Conservation (phyloP, 345 rosid genomes). For the Linum tenue region DNA sequence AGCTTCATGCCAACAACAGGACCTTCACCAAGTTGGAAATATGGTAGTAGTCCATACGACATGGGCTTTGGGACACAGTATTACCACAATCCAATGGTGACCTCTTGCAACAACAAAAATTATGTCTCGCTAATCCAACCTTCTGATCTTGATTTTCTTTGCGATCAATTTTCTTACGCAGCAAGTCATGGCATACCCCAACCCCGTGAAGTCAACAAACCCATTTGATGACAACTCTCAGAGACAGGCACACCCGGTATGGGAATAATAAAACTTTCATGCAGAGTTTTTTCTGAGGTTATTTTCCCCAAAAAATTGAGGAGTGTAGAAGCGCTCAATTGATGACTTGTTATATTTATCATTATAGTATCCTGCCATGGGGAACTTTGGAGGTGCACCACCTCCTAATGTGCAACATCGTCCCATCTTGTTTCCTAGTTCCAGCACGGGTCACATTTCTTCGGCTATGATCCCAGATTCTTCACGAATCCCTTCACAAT, state of each 20-base stretch:
- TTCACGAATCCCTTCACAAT: conserved; percentile 26
- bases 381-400: conserved; percentile 25
- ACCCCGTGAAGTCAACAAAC: conserved; percentile 37
- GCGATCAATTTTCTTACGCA: conserved; percentile 19
- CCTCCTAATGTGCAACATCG: conserved; percentile 28
- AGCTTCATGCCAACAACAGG: conserved; percentile 33
- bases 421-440: conserved; percentile 13
- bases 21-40: conserved; percentile 38
- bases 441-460: conserved; percentile 24
- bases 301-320: conserved; percentile 3
- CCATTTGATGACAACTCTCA: conserved; percentile 49
- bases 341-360: background rate
- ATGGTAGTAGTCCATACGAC: conserved; percentile 33
- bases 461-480: conserved; percentile 33
- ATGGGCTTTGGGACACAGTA: conserved; percentile 42
- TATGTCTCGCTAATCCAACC: background rate
- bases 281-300: background rate
- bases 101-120: conserved; percentile 8
- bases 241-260: conserved; percentile 33
- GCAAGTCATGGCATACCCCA: conserved; percentile 32
- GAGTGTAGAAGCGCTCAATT: background rate
- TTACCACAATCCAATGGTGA: conserved; percentile 47
- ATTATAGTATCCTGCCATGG: conserved; percentile 41
- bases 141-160: background rate
- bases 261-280: conserved; percentile 9